Conservation (phyloP, 306 rosid species). For the Betula pendula region DNA sequence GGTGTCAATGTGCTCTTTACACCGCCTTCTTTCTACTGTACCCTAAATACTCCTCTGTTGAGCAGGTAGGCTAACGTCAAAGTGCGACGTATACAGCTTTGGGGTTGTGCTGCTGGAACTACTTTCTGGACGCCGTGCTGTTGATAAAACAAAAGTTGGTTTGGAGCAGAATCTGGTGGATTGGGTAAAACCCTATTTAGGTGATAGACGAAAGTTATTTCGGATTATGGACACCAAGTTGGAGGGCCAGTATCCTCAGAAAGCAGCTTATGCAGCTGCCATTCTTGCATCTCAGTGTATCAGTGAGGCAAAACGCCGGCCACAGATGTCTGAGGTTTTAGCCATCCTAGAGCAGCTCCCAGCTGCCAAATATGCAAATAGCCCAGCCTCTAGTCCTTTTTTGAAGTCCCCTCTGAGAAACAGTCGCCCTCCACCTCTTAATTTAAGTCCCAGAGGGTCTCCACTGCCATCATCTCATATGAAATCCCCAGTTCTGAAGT, state of each 20-base stretch:
- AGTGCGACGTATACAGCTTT: constrained; percentile 90
- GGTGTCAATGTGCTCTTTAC: background rate
- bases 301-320: constrained; percentile 75
- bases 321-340: constrained; percentile 74
- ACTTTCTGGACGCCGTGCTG: constrained; percentile 75
- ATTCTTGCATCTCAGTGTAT: constrained; percentile 71
- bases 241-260: constrained; percentile 87
- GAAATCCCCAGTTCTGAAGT: constrained; percentile 10
- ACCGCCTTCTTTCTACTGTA: background rate
- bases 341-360: constrained; percentile 57
- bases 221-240: constrained; percentile 91
- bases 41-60: constrained; percentile 2
- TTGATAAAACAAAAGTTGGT: constrained; percentile 60
- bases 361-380: constrained; percentile 4
- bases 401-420: constrained; percentile 36
- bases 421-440: constrained; percentile 29
- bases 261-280: constrained; percentile 77
- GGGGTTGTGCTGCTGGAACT: constrained; percentile 91
- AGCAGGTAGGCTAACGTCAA: constrained; percentile 81
- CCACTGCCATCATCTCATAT: constrained; percentile 19
- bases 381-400: constrained; percentile 20
- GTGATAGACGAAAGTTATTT: constrained; percentile 69
- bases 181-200: constrained; percentile 81
- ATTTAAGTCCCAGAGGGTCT: constrained; percentile 23
- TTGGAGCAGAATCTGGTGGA: constrained; percentile 80